A percentile compares a stretch with the other conserved stretches of the same genome.
phyloP scores from a whole-genome alignment of 306 rosid genomes.

The Fragaria ananassa region DNA sequence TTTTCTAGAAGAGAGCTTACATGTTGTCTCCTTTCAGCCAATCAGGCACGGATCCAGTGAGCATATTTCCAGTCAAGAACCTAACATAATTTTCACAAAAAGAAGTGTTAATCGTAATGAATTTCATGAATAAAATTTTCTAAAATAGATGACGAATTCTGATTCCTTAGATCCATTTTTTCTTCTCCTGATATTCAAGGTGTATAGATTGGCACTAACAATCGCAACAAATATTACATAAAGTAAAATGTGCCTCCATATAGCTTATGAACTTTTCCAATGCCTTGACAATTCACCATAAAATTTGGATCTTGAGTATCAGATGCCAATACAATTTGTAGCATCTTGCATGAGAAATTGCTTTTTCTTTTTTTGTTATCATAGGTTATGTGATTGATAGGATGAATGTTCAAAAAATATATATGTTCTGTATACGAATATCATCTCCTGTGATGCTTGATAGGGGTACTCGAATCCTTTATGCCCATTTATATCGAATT shows the following conservation, averaged over 20 bases:
- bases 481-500: neutral
- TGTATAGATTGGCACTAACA: neutral
- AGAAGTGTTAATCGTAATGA: neutral
- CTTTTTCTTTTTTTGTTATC: neutral
- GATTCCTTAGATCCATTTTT: neutral
- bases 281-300: neutral
- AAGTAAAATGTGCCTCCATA: neutral
- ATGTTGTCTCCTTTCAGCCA: constrained; percentile 29
- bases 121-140: neutral
- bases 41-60: constrained; percentile 44
- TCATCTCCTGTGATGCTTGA: neutral
- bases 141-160: neutral
- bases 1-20: constrained; percentile 41
- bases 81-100: constrained; percentile 27
- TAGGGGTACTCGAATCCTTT: neutral
- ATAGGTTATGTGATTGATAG: neutral
- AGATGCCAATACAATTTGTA: neutral
- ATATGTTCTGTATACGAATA: neutral
- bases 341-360: neutral
- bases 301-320: neutral
- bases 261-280: neutral
- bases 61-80: constrained; percentile 54
- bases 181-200: neutral
- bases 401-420: neutral
- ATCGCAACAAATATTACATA: neutral